Evolutionary conservation across 23 red algal genomes (phyloP).

Genomic region (Gracilaria vermiculophylla): DNA sequence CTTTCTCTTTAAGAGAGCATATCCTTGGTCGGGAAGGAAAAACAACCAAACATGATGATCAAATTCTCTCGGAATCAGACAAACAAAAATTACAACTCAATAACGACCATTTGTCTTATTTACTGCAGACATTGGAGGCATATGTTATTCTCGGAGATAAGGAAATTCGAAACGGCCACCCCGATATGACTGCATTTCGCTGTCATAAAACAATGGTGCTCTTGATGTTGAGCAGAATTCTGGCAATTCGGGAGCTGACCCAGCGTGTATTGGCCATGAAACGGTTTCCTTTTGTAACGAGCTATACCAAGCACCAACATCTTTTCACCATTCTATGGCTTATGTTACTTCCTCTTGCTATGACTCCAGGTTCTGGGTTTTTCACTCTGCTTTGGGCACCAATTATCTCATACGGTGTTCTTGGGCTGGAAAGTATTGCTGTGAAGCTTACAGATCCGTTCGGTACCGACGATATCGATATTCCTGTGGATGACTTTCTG

Average conservation of each 20-base stretch:
- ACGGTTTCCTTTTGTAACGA: constrained; percentile 32
- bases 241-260: neutral
- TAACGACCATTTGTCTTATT: neutral
- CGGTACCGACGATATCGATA: constrained; percentile 23
- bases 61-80: neutral
- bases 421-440: constrained; percentile 34
- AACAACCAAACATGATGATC: neutral
- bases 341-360: constrained; percentile 26
- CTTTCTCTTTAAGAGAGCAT: constrained; percentile 11
- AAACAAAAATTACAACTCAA: neutral
- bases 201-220: neutral
- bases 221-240: neutral
- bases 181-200: neutral
- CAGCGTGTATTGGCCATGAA: constrained; percentile 14
- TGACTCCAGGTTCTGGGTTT: constrained; percentile 22
- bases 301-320: constrained; percentile 42
- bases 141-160: constrained; percentile 38
- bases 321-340: constrained; percentile 42
- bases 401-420: constrained; percentile 36
- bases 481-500: constrained; percentile 34
- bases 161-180: neutral
- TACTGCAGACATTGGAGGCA: constrained; percentile 49
- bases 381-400: constrained; percentile 47
- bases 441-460: constrained; percentile 30
- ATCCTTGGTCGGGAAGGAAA: neutral